Conservation (phyloP, 441 rosid genomes). For the Dalechampia spathulata region DNA sequence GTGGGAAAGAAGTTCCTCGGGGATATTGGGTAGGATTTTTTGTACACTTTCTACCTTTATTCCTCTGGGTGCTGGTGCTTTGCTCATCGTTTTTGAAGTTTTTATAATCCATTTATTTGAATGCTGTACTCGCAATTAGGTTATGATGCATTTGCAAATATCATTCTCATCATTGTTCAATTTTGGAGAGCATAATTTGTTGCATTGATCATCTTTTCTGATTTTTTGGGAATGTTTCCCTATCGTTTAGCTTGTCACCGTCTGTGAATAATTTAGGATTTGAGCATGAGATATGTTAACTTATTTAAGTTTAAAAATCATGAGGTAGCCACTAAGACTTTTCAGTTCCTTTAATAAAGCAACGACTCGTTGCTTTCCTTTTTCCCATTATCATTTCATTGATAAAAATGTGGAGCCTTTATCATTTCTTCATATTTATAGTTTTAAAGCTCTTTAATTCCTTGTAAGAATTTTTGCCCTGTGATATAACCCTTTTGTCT, state of each 20-base stretch:
- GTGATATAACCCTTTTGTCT: neutral
- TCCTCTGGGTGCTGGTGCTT: no score
- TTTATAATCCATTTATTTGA: neutral
- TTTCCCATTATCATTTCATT: neutral
- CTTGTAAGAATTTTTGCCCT: no score
- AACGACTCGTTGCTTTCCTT: neutral
- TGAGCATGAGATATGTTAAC: neutral
- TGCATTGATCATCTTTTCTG: neutral
- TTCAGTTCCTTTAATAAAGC: no score
- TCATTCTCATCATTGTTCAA: neutral
- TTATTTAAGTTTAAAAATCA: slow-evolving; percentile 1
- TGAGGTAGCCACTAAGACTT: neutral
- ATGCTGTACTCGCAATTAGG: no score
- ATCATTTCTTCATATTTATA: neutral
- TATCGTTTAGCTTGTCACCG: neutral
- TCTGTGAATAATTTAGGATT: neutral
- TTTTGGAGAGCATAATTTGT: neutral
- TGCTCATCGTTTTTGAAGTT: neutral
- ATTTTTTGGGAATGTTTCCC: neutral
- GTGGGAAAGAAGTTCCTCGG: slow-evolving; percentile 95
- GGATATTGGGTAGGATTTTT: slow-evolving; percentile 77
- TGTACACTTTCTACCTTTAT: neutral
- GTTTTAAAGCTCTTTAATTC: no score
- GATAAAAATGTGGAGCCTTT: neutral
- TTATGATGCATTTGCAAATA: no score